Base-by-base conservation (phyloP, 2,329 filamentous ascomycete species). In the Claviceps africana region DNA sequence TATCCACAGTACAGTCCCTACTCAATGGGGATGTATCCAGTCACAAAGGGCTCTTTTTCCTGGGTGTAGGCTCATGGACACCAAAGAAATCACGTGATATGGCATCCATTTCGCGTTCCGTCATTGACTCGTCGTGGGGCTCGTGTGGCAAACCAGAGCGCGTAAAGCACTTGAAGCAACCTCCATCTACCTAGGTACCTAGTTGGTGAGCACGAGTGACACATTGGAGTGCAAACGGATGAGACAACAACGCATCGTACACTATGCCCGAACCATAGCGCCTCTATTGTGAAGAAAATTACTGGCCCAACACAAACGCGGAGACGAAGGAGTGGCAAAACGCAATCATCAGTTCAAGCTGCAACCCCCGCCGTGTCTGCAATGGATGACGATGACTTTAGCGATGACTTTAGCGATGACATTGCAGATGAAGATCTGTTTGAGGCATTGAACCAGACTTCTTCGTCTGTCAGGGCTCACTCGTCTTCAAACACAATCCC, bases 391-490 rank as follows among this genome's bases (percentile, higher is more conserved):
- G 79, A 85, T 57, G 79, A 83, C 46, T 85, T 80, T 60, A 80
- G 80, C 54, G 79, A 85, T 57, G 79, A 83, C 46, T 85, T 80
- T 60, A 80, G 80, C 54, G 80, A 81, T 55, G 76, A 77, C 56
- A 74, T 85, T 50, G 75, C 78, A 50, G 83, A 86, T 55, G 82
- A 83, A 59, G 82, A 84, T 57, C 68, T 86, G 54, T 71, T 85
- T 45, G 69, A 75, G 37, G 82, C 76, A 7, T 72, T 81, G 22
- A 80, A 77, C 39, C 76, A 82, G 56, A 66, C 66, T 4, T 66
- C 65, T 56, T 64, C 65, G n/a, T 67, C 64, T 22, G 56, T 56
- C 48, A 56, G 39, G 53, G 51, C 33, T 8, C 47, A 40, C n/a
- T 46, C 30, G 13, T 45, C 53, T 3, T 37, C 54, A 19, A 46